Conservation (phyloP, 1,284 basidiomycete genomes). For the Stereum hirsutum region DNA sequence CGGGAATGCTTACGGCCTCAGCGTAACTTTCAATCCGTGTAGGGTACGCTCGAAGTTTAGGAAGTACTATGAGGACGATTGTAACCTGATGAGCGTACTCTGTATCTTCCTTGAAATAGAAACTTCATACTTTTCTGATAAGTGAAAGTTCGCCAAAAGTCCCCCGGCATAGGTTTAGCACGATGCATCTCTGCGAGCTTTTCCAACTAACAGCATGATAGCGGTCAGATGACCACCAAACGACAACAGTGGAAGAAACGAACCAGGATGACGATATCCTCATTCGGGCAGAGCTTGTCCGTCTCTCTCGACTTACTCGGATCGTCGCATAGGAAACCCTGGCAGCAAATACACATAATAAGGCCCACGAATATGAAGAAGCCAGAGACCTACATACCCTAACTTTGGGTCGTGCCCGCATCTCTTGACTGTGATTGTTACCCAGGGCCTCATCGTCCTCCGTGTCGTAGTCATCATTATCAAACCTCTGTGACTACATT, state of each 20-base stretch:
- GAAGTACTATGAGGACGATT: conserved; percentile 36
- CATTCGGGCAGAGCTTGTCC: conserved; percentile 36
- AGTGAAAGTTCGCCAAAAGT: conserved; percentile 51
- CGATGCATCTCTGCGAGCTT: conserved; percentile 54
- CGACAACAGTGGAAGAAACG: neutral
- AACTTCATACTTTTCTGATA: conserved; percentile 49
- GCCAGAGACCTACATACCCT: neutral
- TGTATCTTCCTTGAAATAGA: neutral
- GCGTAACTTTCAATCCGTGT: conserved; percentile 51
- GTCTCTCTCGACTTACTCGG: conserved; percentile 24
- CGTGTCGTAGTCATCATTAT: neutral
- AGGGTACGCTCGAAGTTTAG: conserved; percentile 41
- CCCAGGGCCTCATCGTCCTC: neutral
- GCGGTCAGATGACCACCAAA: neutral
- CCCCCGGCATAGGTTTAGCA: conserved; percentile 43
- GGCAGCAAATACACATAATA: neutral
- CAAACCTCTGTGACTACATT: neutral
- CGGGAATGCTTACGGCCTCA: conserved; percentile 55
- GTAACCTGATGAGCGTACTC: neutral
- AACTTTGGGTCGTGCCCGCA: neutral
- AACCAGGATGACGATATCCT: conserved; percentile 63
- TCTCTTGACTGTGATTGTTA: neutral
- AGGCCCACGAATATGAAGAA: neutral
- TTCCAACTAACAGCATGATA: conserved; percentile 35
- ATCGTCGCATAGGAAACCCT: conserved; percentile 56